phyloP scores from a whole-genome alignment of 75 land plant genomes.

The Pinus taeda region DNA sequence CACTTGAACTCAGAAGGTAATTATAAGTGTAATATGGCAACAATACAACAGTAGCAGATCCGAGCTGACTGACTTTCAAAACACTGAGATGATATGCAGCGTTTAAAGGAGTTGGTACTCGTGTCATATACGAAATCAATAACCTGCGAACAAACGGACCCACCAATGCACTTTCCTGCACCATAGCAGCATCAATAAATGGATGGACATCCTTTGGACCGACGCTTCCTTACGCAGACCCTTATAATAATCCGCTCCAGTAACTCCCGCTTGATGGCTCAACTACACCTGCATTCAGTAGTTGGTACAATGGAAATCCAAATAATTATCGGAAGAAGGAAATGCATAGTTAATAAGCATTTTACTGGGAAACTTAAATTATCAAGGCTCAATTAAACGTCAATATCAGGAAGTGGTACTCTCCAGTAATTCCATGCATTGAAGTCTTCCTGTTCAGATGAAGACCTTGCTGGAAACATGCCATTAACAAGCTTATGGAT shows the following conservation, averaged over 20 bases:
- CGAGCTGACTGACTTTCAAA: conserved; percentile 15
- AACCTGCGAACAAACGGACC: conserved; percentile 21
- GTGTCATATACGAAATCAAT: conserved; percentile 18
- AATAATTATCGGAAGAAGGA: background rate
- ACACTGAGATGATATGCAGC: conserved; percentile 12
- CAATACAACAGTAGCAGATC: conserved; percentile 7
- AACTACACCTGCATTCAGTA: background rate
- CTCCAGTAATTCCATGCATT: conserved; percentile 94
- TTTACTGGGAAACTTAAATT: background rate
- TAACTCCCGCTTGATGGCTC: background rate
- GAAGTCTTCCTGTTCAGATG: too few species aligned
- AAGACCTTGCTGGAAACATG: too few species aligned
- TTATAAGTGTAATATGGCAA: too few species aligned
- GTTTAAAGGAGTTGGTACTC: conserved; percentile 5
- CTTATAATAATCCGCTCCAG: too few species aligned
- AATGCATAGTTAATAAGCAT: background rate
- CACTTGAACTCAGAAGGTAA: too few species aligned
- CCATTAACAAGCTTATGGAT: too few species aligned
- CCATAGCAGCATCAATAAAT: too few species aligned
- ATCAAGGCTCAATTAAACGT: conserved; percentile 1
- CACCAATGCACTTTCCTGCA: conserved; percentile 17
- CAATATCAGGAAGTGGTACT: conserved; percentile 66
- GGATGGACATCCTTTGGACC: too few species aligned
- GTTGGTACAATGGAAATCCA: background rate
- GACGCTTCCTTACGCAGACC: too few species aligned